A percentile compares a stretch with the other conserved stretches of the same genome.
Conservation (phyloP, 805 yeast species). For the Limtongia smithiae region DNA sequence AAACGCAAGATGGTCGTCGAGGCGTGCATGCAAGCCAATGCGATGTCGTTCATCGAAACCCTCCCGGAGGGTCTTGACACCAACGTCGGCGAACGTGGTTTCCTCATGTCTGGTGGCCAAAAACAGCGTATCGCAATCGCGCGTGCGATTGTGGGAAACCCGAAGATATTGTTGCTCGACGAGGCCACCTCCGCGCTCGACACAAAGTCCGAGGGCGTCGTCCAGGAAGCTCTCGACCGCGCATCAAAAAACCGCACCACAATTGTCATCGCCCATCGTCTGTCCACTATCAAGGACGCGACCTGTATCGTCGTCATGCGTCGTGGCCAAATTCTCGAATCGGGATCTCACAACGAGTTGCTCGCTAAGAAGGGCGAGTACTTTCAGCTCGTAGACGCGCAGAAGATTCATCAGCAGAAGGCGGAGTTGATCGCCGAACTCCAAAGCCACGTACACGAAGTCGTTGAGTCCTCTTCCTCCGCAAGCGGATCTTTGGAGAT, state of each 20-base stretch:
- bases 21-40: slow-evolving; percentile 53
- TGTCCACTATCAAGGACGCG: slow-evolving; percentile 50
- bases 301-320: slow-evolving; percentile 46
- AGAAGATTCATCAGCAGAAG: slow-evolving; percentile 28
- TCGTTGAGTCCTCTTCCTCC: slow-evolving; percentile 1
- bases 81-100: slow-evolving; percentile 52
- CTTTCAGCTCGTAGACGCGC: slow-evolving; percentile 34
- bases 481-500: slow-evolving; percentile 1
- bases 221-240: slow-evolving; percentile 48
- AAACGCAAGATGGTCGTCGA: slow-evolving; percentile 39
- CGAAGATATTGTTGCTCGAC: slow-evolving; percentile 54
- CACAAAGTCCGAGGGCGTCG: slow-evolving; percentile 58
- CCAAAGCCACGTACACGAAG: slow-evolving; percentile 10
- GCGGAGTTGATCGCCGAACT: slow-evolving; percentile 23
- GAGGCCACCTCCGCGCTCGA: slow-evolving; percentile 70
- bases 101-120: slow-evolving; percentile 65
- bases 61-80: slow-evolving; percentile 53
- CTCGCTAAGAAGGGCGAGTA: slow-evolving; percentile 31
- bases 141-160: slow-evolving; percentile 54
- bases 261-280: slow-evolving; percentile 51
- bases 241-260: slow-evolving; percentile 42
- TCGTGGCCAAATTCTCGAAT: slow-evolving; percentile 46
- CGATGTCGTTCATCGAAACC: slow-evolving; percentile 46
- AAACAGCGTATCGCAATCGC: slow-evolving; percentile 65
- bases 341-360: slow-evolving; percentile 39